Percentiles rank a stretch among this genome's conserved stretches.
These are phyloP conservation scores for Yamadazyma jaroonii DNA, from an alignment of 1,139 yeast species.

Conservation along the genomic window DNA sequence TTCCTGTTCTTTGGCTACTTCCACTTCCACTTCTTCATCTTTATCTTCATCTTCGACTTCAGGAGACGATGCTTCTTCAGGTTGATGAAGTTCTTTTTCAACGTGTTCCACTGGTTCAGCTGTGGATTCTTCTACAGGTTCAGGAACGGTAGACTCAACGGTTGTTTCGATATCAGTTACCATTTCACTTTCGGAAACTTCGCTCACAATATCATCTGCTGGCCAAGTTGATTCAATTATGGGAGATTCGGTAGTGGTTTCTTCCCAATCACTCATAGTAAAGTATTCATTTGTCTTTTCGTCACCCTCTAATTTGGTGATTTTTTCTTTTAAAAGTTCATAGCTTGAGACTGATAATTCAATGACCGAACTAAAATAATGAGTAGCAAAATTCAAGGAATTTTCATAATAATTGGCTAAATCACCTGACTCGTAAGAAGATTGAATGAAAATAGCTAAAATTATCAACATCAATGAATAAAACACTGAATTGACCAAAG, in stretches of 20 bases:
- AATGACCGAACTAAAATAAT: slow-evolving; percentile 19
- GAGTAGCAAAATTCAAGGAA: slow-evolving; percentile 15
- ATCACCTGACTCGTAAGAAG: slow-evolving; percentile 36
- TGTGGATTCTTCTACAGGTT: slow-evolving; percentile 8
- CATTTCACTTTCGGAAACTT: slow-evolving; percentile 5
- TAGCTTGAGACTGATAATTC: slow-evolving; percentile 22
- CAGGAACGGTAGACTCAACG: slow-evolving; percentile 5
- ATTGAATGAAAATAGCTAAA: slow-evolving; percentile 45
- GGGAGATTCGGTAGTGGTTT: background rate
- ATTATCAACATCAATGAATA: slow-evolving; percentile 45
- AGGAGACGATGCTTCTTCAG: background rate
- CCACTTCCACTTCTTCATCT: background rate
- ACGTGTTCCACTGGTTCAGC: background rate
- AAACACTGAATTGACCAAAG: slow-evolving; percentile 37
- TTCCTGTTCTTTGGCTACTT: background rate
- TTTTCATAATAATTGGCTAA: slow-evolving; percentile 23
- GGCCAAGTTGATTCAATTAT: slow-evolving; percentile 4
- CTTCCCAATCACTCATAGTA: slow-evolving; percentile 26
- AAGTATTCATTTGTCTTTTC: slow-evolving; percentile 24
- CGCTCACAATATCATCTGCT: slow-evolving; percentile 3
- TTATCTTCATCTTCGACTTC: background rate
- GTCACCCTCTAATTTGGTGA: slow-evolving; percentile 31
- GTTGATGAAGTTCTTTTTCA: background rate
- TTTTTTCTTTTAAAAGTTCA: slow-evolving; percentile 39
- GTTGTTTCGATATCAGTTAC: slow-evolving; percentile 2